Conservation (phyloP, 768 basidiomycete species). For the Termitomyces sp. region DNA sequence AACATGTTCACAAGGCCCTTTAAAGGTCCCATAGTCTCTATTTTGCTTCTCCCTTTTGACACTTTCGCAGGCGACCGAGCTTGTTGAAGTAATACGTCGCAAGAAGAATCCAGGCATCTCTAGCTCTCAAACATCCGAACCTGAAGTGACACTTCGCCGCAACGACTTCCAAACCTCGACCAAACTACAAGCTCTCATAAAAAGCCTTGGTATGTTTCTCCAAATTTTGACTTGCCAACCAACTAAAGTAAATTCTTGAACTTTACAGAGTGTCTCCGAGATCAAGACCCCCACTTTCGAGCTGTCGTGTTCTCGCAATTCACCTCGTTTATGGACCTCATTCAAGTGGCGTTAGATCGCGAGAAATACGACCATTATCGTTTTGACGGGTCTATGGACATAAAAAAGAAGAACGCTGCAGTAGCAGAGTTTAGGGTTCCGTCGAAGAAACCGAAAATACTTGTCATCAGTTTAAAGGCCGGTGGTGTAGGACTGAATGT, state of each 20-base stretch:
- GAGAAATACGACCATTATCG: slow-evolving; percentile 68
- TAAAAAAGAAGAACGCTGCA: slow-evolving; percentile 73
- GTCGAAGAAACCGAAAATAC: slow-evolving; percentile 66
- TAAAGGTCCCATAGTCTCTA: slow-evolving; percentile 37
- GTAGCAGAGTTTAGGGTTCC: slow-evolving; percentile 72
- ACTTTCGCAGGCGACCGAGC: slow-evolving; percentile 45
- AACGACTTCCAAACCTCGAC: slow-evolving; percentile 90
- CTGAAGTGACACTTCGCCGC: slow-evolving; percentile 55
- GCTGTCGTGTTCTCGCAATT: slow-evolving; percentile 91
- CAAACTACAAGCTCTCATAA: slow-evolving; percentile 80
- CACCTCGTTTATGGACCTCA: slow-evolving; percentile 81
- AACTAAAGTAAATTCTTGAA: background rate
- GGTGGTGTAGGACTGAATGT: slow-evolving; percentile 91
- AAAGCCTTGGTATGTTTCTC: slow-evolving; percentile 53
- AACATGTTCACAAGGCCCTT: slow-evolving; percentile 66
- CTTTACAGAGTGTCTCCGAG: slow-evolving; percentile 47
- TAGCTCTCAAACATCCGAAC: slow-evolving; percentile 30
- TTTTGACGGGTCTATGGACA: slow-evolving; percentile 90
- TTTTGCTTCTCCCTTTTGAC: background rate
- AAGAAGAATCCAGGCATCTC: slow-evolving; percentile 17
- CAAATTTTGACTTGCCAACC: background rate
- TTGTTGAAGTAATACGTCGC: slow-evolving; percentile 56
- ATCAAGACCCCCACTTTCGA: slow-evolving; percentile 72
- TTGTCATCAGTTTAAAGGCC: slow-evolving; percentile 80
- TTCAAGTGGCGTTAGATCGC: slow-evolving; percentile 63